Base-by-base conservation (phyloP, 2,329 filamentous ascomycete genomes). In the Alternaria gansuensis region DNA sequence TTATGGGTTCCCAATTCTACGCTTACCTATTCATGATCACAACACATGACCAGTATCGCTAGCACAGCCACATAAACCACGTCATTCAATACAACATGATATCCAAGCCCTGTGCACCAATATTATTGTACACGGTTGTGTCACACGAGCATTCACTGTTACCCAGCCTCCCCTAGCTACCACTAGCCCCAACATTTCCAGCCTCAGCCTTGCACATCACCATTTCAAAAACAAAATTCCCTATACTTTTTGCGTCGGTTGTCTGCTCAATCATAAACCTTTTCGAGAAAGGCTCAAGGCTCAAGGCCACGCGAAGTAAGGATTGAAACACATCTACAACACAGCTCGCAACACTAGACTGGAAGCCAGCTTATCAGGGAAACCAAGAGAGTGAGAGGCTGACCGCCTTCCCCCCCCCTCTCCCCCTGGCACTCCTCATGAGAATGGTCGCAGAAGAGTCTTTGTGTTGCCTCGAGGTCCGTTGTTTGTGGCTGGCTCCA, bases 141-240 rank as follows among this genome's bases (percentile, higher is more conserved):
- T 48, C 44, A 26, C 44, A 34, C 44, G 21, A 48, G 44, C 44
- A 23, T 34, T 48, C 31, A 24, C 31, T 23, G n/a, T 36, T 29
- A 21, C 21, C 29, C 31, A 48, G 44, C 44, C 44, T 24, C 44
- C 44, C 44, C 31, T 48, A 36, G 44, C 21, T 24, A 48, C 37
- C 17, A 40, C 21, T 48, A 36, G 44, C 29, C 21, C 44, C 29
- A 48, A 48, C 44, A 48, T 48, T 34, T 26, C 26, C 44, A 48
- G 44, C 44, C 44, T 48, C 44, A 48, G 44, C 31, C 44, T 48
- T 48, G 44, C 44, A 13, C 44, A 48, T 48, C 44, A 36, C 44
- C 44, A 48, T 48, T 36, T 17, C 2, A 17, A 17, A 17, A 17
- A 17, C 17, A 17, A 17, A 17, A 17, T 17, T 34, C 44, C 44